Percentiles rank a stretch among this genome's conserved stretches.
Evolutionary conservation across 1,284 basidiomycete genomes (phyloP).

Genomic region (Ustilago sp.): DNA sequence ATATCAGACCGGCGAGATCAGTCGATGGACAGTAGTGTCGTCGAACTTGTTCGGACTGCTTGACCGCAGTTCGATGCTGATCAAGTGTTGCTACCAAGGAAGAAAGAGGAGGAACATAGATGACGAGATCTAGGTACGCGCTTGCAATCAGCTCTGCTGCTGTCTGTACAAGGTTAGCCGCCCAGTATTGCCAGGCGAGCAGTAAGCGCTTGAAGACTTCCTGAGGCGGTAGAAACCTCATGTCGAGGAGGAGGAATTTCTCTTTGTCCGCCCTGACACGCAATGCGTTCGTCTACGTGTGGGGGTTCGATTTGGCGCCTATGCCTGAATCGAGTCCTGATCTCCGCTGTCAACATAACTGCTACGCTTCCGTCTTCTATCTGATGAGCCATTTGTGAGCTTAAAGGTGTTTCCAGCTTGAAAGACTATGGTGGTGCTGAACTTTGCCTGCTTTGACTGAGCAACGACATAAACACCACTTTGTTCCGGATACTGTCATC

Average conservation of each 20-base stretch:
- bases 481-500: too few relatives aligned
- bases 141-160: neutral
- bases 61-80: slow-evolving; percentile 1
- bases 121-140: neutral
- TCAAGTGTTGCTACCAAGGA: neutral
- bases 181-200: neutral
- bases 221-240: too few relatives aligned
- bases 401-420: too few relatives aligned
- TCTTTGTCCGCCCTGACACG: neutral
- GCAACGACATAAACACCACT: too few relatives aligned
- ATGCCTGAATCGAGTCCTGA: neutral
- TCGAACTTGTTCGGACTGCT: neutral
- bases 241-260: too few relatives aligned
- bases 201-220: neutral
- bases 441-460: too few relatives aligned
- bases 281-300: neutral
- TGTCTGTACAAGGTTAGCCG: neutral
- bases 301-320: neutral
- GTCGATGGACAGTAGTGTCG: neutral
- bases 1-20: neutral
- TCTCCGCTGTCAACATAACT: neutral
- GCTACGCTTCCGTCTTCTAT: too few relatives aligned
- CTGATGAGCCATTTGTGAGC: too few relatives aligned
- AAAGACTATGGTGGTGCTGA: too few relatives aligned
- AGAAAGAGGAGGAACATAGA: neutral